These are phyloP conservation scores for Balansia obtecta DNA, from an alignment of 2,329 filamentous ascomycete genomes.

Conservation along the genomic window DNA sequence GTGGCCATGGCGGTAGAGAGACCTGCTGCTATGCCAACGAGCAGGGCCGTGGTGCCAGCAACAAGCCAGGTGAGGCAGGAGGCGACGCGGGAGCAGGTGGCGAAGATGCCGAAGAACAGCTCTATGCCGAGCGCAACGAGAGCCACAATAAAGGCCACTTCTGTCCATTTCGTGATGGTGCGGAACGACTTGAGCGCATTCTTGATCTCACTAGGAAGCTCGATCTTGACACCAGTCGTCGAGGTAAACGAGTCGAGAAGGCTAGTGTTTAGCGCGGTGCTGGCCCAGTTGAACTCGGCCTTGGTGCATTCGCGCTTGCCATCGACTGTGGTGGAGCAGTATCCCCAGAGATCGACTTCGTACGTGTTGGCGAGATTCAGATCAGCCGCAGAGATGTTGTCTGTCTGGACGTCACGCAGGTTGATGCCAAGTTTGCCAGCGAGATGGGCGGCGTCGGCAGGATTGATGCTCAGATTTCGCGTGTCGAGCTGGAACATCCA, in stretches of 20 bases:
- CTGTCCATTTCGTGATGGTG: slow-evolving; percentile 67
- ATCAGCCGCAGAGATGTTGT: slow-evolving; percentile 43
- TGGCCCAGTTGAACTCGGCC: slow-evolving; percentile 64
- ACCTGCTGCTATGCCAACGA: slow-evolving; percentile 50
- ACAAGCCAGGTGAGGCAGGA: slow-evolving; percentile 74
- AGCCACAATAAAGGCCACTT: slow-evolving; percentile 67
- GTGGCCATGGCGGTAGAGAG: slow-evolving; percentile 65
- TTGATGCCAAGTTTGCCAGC: slow-evolving; percentile 16
- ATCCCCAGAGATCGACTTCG: slow-evolving; percentile 75
- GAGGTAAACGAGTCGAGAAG: slow-evolving; percentile 40
- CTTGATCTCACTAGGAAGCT: slow-evolving; percentile 55
- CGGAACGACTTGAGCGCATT: slow-evolving; percentile 61
- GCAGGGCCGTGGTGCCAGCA: slow-evolving; percentile 45
- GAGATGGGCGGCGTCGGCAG: slow-evolving; percentile 22
- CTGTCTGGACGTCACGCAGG: slow-evolving; percentile 14
- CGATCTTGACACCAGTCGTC: slow-evolving; percentile 39
- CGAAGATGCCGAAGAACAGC: slow-evolving; percentile 67
- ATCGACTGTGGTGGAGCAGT: slow-evolving; percentile 55
- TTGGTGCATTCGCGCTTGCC: slow-evolving; percentile 53
- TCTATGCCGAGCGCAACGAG: slow-evolving; percentile 57
- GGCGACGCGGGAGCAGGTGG: slow-evolving; percentile 70
- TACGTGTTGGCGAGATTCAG: slow-evolving; percentile 64
- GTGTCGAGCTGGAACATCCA: slow-evolving; percentile 51
- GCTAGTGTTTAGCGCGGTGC: slow-evolving; percentile 53
- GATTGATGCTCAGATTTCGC: slow-evolving; percentile 37